Base-by-base conservation (phyloP, 768 basidiomycete genomes). In the Psilocybe cubensis region DNA sequence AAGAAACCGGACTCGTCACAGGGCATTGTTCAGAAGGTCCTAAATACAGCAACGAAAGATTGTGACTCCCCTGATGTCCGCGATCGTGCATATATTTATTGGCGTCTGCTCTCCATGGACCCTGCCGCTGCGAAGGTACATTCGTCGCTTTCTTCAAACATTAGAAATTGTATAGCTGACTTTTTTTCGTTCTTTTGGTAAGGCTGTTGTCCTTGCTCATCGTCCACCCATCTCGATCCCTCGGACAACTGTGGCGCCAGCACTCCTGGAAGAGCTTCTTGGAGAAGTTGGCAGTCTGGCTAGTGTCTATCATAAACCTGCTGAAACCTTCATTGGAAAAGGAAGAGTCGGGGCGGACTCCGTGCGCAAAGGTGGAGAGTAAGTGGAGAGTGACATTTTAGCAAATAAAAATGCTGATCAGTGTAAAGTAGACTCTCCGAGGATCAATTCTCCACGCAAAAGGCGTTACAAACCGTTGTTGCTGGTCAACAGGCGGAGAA, bases 11-110 rank as follows among this genome's bases (percentile, higher is more conserved):
- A 98, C 64, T 83, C 86, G 24, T 91, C 96, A 31, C 96, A 98
- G 70, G 90, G 83, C 4, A 81, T 98, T 14, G 96, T 98, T 0
- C 96, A 98, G 69, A 80, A 83, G n/a, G 88, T 98, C 2, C 76
- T 98, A 40, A 88, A 92, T 60, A 95, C 94, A 0, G 97, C 97
- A 0, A 99, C 97, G 3, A 98, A 95, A 68, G 94, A 95, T 63
- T 97, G 95, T 64, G 97, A 99, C 66, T 95, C 91, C 4, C 93
- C 97, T 11, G 96, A 98, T 70, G 93, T 99, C 14, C 83, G 97
- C 40, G 97, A 99, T 71, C 83, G 96, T 47, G 97, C 97, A 1
- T 99, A 98, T 68, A 96, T 98, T 38, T 98, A 98, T 68, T 99
- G 97, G 97, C 82, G 97, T 59, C 68, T 99, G 60, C 72, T 99